phyloP scores from a whole-genome alignment of 306 rosid genomes.

The Betula pendula region DNA sequence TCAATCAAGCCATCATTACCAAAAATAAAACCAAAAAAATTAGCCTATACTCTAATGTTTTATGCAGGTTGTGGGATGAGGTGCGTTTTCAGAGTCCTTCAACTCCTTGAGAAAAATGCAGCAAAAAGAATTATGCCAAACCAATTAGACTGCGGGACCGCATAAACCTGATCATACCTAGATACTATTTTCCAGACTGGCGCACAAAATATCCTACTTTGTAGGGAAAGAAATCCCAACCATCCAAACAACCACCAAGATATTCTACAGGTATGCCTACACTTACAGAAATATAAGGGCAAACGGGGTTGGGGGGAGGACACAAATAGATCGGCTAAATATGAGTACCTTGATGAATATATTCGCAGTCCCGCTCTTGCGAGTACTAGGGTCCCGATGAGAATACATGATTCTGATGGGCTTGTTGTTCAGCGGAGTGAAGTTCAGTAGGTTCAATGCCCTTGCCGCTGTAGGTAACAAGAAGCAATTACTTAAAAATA shows the following conservation, averaged over 20 bases:
- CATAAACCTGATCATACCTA: background rate
- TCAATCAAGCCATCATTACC: background rate
- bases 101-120: background rate
- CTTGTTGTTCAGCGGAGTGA: constrained; percentile 62
- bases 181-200: background rate
- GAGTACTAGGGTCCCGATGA: constrained; percentile 64
- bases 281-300: background rate
- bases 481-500: background rate
- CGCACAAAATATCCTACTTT: background rate
- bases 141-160: background rate
- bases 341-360: constrained; percentile 61
- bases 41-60: background rate
- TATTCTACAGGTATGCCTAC: background rate
- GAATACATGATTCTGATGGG: constrained; percentile 64
- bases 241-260: background rate
- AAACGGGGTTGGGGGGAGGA: background rate
- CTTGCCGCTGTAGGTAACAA: constrained; percentile 31
- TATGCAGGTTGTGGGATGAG: background rate
- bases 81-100: background rate
- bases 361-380: constrained; percentile 67
- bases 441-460: constrained; percentile 50
- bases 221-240: background rate
- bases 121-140: background rate
- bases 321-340: background rate
- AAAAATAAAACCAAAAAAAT: background rate